Conservation (phyloP, 257 asterid genomes). For the Fraxinus cuspidata region DNA sequence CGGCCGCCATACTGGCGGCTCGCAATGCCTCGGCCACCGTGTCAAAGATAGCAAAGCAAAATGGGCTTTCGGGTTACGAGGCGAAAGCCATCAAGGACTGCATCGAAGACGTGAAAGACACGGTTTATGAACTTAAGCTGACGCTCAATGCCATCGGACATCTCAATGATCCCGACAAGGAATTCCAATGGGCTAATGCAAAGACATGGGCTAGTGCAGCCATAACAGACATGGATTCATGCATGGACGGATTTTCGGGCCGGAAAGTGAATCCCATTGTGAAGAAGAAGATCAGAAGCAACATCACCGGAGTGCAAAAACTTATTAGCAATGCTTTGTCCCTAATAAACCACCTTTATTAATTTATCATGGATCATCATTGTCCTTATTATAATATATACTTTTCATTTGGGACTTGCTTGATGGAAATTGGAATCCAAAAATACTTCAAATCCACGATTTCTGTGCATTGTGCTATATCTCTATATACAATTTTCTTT, state of each 20-base stretch:
- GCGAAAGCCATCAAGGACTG: slow-evolving; percentile 39
- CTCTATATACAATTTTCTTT: too few relatives aligned
- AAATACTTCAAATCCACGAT: too few relatives aligned
- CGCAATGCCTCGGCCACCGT: slow-evolving; percentile 21
- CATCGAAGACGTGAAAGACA: slow-evolving; percentile 35
- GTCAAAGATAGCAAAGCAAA: slow-evolving; percentile 7
- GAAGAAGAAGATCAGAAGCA: slow-evolving; percentile 24
- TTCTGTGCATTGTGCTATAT: too few relatives aligned
- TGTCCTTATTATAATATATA: not conserved
- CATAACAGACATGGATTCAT: slow-evolving; percentile 39
- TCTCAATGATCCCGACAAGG: slow-evolving; percentile 27
- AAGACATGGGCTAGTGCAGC: slow-evolving; percentile 50
- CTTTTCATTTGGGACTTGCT: not conserved
- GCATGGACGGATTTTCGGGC: slow-evolving; percentile 37
- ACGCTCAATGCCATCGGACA: slow-evolving; percentile 33
- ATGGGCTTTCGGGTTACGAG: slow-evolving; percentile 26
- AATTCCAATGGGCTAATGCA: slow-evolving; percentile 36
- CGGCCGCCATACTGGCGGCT: slow-evolving; percentile 30
- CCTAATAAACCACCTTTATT: slow-evolving; percentile 37
- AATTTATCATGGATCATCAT: not conserved
- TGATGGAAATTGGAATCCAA: not conserved
- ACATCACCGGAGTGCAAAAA: slow-evolving; percentile 9
- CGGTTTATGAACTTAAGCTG: slow-evolving; percentile 32
- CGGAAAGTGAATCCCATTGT: slow-evolving; percentile 20
- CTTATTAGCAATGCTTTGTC: slow-evolving; percentile 39